Conservation (phyloP, 495 filamentous ascomycete genomes). For the Glonium stellatum region DNA sequence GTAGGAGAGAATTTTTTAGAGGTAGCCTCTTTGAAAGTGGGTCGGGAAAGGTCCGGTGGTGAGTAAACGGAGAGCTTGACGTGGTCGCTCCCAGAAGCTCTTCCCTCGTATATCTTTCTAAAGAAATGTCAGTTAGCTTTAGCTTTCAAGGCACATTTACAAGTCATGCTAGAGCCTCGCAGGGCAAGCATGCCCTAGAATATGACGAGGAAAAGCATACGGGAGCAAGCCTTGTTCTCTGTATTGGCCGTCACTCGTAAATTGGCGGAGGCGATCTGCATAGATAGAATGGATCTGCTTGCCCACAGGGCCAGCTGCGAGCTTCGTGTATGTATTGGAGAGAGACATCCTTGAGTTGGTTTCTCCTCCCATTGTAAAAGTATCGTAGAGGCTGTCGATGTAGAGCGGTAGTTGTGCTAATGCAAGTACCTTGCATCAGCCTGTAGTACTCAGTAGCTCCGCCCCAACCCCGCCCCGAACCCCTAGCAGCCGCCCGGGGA, state of each 20-base stretch:
- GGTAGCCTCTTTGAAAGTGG: constrained; percentile 84
- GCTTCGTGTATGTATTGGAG: constrained; percentile 46
- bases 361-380: constrained; percentile 41
- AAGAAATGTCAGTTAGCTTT: constrained; percentile 7
- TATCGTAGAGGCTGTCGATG: not conserved
- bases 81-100: constrained; percentile 61
- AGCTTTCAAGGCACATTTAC: not conserved
- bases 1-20: constrained; percentile 72
- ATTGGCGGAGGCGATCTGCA: constrained; percentile 72
- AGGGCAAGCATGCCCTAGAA: not conserved
- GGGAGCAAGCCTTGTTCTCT: constrained; percentile 65
- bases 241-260: constrained; percentile 78
- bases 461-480: no score
- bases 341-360: constrained; percentile 28
- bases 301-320: constrained; percentile 58
- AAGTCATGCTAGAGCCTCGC: not conserved
- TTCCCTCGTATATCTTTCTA: constrained; percentile 70
- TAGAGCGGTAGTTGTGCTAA: no score
- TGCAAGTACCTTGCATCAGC: no score
- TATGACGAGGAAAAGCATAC: constrained; percentile 33
- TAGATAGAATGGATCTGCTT: constrained; percentile 85
- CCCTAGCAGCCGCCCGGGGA: no score
- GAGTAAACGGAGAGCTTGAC: constrained; percentile 85
- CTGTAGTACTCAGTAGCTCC: no score
- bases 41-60: constrained; percentile 68